phyloP scores from a whole-genome alignment of 805 yeast genomes.

The Starmerella vitae region DNA sequence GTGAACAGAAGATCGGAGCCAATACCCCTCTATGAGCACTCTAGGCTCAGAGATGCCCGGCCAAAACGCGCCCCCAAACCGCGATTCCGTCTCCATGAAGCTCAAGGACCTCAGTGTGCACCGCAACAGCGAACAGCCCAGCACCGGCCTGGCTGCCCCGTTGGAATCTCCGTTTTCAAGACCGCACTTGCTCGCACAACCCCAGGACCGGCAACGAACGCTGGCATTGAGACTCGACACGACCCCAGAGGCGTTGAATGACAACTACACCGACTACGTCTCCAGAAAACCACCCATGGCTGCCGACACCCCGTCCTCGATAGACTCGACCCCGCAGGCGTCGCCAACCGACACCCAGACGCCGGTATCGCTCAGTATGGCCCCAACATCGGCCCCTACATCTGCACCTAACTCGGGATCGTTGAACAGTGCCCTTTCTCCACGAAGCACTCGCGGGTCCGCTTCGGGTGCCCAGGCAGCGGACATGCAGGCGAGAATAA shows the following conservation, averaged over 20 bases:
- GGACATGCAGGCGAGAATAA: conserved; percentile 71
- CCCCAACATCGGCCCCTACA: not conserved
- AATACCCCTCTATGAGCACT: not conserved
- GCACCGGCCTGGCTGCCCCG: not conserved
- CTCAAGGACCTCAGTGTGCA: not conserved
- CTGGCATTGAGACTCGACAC: conserved; percentile 7
- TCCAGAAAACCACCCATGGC: not conserved
- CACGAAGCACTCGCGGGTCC: not conserved
- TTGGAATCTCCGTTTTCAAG: not conserved
- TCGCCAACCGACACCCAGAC: not conserved
- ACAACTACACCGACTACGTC: conserved; percentile 2
- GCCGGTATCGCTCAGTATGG: not conserved
- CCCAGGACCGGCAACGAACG: not conserved
- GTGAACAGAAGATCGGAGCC: too few species aligned
- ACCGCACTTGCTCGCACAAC: not conserved
- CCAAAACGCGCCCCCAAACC: not conserved
- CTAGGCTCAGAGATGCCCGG: not conserved
- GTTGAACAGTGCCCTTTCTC: conserved; percentile 1
- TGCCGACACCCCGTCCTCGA: not conserved
- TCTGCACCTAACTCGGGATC: not conserved
- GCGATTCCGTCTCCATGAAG: not conserved
- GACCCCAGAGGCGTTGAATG: conserved; percentile 15
- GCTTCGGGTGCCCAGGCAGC: conserved; percentile 30
- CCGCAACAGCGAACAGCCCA: not conserved
- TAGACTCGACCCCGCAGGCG: not conserved